Base-by-base conservation (phyloP, 2,329 filamentous ascomycete genomes). In the Penicillium sp. region DNA sequence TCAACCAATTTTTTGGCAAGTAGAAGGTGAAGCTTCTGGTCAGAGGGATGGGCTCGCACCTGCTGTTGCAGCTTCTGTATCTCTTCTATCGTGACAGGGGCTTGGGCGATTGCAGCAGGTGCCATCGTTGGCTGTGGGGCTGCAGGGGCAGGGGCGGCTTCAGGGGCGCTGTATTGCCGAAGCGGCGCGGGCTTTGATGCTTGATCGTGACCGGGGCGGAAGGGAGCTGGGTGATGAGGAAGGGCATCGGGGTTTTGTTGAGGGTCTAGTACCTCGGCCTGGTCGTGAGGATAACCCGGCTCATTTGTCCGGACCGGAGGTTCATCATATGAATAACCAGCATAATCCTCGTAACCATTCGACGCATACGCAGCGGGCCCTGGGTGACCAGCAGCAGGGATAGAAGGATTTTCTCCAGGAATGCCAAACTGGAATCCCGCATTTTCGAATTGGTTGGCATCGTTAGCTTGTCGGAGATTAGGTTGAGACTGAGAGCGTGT, bases 1-100 rank as follows among this genome's bases (percentile, higher is more conserved):
- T 97, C 91, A 1, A 96, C 85, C 5, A 97, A 78, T 64, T 88
- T 90, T 75, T 92, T 93, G 0, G 90, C 91, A 16, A 96, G 79
- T 9, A 79, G 77, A 52, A 99, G 78, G 13, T 89, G 87, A 2
- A 85, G 81, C 43, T 82, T 82, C 58, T 88, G 83, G 61, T 97
- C 91, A 29, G 81, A 80, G 0, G 91, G 85, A 57, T 91, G 89
- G 26, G 78, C 79, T 69, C 88, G 89, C 59, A 89, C 86, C 7
- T 79, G 76, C 64, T 84, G 83, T 30, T 90, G 86, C 8, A 97
- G 76, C 19, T 81, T 81, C 62, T 95, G 89, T 7, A 99, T 78
- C 69, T 96, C 90, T 40, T 89, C 84, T 2, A 82, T 76, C 0
- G 92, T 96, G 4, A 97, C 87, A 0, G 87, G 88, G 2, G 76